Evolutionary conservation across 2,329 filamentous ascomycete genomes (phyloP).

Genomic region (Juglanconis sp.): DNA sequence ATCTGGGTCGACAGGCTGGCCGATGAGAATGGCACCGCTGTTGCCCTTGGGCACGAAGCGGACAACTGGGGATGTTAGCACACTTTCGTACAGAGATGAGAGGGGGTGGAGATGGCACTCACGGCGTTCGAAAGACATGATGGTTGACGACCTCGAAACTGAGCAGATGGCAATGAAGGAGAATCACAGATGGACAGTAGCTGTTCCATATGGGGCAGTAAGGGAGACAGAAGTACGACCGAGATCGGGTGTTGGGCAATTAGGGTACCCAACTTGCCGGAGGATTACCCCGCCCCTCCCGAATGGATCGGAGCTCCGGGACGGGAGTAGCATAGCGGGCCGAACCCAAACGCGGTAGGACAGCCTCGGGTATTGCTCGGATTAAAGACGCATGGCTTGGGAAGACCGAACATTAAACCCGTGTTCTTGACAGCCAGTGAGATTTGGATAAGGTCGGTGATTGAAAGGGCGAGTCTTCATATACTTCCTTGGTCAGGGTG

Average conservation of each 20-base stretch:
- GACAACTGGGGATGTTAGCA: slow-evolving; percentile 4
- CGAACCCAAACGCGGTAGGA: too few relatives aligned
- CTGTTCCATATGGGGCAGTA: background rate
- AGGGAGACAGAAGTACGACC: slow-evolving; percentile 8
- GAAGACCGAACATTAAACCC: too few relatives aligned
- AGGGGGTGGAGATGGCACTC: background rate
- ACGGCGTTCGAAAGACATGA: slow-evolving; percentile 17
- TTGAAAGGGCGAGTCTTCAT: too few relatives aligned
- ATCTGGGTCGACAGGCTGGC: slow-evolving; percentile 22
- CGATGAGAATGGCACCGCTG: slow-evolving; percentile 12
- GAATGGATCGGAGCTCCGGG: background rate
- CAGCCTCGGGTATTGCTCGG: too few relatives aligned
- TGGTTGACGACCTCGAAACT: background rate
- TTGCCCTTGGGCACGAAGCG: slow-evolving; percentile 16
- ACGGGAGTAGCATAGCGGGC: too few relatives aligned
- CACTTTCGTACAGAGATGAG: background rate
- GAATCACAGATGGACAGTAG: too few relatives aligned
- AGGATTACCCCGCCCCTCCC: background rate
- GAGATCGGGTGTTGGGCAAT: background rate
- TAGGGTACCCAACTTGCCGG: too few relatives aligned
- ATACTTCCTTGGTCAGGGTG: too few relatives aligned
- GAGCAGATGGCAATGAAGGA: too few relatives aligned
- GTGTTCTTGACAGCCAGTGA: too few relatives aligned
- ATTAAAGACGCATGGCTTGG: too few relatives aligned
- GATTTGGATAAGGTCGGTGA: too few relatives aligned